A percentile compares a stretch with the other conserved stretches of the same genome.
phyloP scores from a whole-genome alignment of 1,284 basidiomycete genomes.

The Hemileia vastatrix region DNA sequence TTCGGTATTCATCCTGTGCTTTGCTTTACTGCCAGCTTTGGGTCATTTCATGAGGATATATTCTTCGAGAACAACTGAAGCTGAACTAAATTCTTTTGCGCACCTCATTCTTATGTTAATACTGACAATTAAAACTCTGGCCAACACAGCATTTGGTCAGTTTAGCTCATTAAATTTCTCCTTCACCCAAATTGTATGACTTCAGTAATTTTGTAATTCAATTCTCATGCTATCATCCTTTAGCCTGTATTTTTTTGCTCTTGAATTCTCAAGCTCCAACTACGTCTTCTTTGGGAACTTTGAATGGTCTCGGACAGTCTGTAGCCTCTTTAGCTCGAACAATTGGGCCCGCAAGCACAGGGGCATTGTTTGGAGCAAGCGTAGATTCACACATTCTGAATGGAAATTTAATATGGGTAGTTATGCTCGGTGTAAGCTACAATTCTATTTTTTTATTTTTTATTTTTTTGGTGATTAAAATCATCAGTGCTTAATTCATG shows the following conservation, averaged over 20 bases:
- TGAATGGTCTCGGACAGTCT: slow-evolving; percentile 21
- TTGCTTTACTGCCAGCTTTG: slow-evolving; percentile 3
- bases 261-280: slow-evolving; percentile 13
- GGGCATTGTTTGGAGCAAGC: slow-evolving; percentile 8
- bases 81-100: background rate
- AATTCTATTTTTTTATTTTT: no score
- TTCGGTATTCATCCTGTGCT: background rate
- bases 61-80: no score
- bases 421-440: no score
- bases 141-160: no score
- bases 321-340: slow-evolving; percentile 10
- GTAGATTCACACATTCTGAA: slow-evolving; percentile 4
- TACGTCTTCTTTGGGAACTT: slow-evolving; percentile 11
- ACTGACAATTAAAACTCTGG: no score
- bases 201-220: no score
- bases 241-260: slow-evolving; percentile 8
- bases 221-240: no score
- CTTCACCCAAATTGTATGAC: no score
- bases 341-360: slow-evolving; percentile 3
- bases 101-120: background rate
- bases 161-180: no score
- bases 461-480: no score
- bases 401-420: slow-evolving; percentile 18
- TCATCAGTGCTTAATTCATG: no score
- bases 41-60: slow-evolving; percentile 3